Base-by-base conservation (phyloP, 768 basidiomycete species). In the Hericium erinaceus region DNA sequence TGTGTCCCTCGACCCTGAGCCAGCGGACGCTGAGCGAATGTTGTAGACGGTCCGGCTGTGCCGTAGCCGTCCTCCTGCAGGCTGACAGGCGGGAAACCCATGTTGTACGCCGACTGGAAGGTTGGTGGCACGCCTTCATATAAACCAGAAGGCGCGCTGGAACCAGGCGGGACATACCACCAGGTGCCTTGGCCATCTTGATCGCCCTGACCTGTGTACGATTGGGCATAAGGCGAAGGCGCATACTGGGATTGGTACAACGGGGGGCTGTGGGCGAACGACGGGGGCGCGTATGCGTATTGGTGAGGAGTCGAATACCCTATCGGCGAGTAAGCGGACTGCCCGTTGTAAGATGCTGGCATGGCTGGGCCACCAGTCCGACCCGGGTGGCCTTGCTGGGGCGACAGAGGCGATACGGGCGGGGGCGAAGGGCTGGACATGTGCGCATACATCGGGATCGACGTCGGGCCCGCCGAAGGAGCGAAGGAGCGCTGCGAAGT, bases 171-270 rank as follows among this genome's bases (percentile, higher is more conserved):
- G 20, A 79, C 63, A 60, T 81, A 82, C 74, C 77, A 84, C 80
- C 80, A 82, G 2, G 72, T 67, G n/a, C 75, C 75, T 59, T 73
- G 77, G n/a, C 67, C 68, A 5, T 78, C 79, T n/a, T 68, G 64
- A 4, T 73, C 72, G 2, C 48, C 46, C 55, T 58, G 15, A 70
- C 59, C 16, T 66, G 63, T 10, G 63, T 52, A 62, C 64, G 75
- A 51, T 4, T 41, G 58, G n/a, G 68, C 28, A 60, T 73, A 77
- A 12, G 71, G 70, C 1, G 73, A 59, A 5, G 71, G 64, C 16
- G 68, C 52, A 58, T 74, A 78, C 24, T 71, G 79, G 10, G 73
- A 61, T 39, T 67, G 73, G 65, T 74, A 77, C 39, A 72, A 52
- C 44, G 74, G 69, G 1, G 73, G 66, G 6, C 68, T 60, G 0